A percentile compares a stretch with the other conserved stretches of the same genome.
These are phyloP conservation scores for Saccharomyces hybrid DNA, from an alignment of 1,139 yeast genomes.

Conservation along the genomic window DNA sequence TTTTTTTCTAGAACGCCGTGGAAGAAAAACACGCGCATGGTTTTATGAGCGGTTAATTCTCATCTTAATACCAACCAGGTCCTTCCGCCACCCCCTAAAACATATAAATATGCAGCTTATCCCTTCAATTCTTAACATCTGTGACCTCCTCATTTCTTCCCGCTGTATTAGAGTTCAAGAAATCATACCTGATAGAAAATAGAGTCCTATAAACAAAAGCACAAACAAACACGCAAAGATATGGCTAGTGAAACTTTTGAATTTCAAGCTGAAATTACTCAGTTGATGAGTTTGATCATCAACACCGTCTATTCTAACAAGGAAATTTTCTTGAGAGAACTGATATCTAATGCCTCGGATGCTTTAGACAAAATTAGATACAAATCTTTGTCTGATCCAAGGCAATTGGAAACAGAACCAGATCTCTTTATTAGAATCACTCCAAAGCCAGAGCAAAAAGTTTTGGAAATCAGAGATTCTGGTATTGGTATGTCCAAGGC, in stretches of 20 bases:
- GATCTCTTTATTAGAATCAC: constrained; percentile 95
- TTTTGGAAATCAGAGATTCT: constrained; percentile 95
- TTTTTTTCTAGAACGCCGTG: neutral
- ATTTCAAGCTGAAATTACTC: constrained; percentile 99
- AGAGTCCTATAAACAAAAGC: neutral
- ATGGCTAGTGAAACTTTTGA: constrained; percentile 83
- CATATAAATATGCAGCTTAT: neutral
- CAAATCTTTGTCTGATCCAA: constrained; percentile 89
- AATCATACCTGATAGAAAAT: neutral
- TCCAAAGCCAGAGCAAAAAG: constrained; percentile 90
- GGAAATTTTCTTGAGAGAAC: constrained; percentile 98
- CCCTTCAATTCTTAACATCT: neutral
- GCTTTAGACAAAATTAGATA: constrained; percentile 96
- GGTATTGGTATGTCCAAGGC: constrained; percentile 99
- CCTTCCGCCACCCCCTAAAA: neutral
- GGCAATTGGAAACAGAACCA: constrained; percentile 89
- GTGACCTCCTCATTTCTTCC: neutral
- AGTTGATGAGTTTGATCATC: constrained; percentile 99
- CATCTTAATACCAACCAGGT: neutral
- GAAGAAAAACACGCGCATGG: neutral
- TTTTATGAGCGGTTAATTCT: neutral
- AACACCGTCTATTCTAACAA: constrained; percentile 95
- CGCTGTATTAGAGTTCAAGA: neutral
- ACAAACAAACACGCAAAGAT: constrained; percentile 5
- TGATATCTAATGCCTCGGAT: constrained; percentile 97